Percentiles rank a stretch among this genome's conserved stretches.
Evolutionary conservation across 208 protist species (phyloP).

Genomic region (Leishmania mexicana): DNA sequence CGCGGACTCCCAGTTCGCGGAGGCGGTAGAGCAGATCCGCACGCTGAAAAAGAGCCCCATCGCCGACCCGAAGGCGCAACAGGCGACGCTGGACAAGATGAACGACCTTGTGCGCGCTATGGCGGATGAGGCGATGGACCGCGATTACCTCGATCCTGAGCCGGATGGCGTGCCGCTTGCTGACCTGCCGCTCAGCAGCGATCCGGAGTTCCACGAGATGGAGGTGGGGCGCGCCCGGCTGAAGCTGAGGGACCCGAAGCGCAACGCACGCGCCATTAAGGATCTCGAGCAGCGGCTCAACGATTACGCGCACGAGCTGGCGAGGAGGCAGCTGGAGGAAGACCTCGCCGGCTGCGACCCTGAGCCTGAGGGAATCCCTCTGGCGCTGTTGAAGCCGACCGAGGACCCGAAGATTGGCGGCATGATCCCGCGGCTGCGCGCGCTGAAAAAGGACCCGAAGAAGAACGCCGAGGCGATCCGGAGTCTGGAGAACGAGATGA

Average conservation of each 20-base stretch:
- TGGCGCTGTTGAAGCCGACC: slow-evolving; percentile 55
- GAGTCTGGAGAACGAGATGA: slow-evolving; percentile 71
- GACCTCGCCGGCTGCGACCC: slow-evolving; percentile 62
- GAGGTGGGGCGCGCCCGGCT: slow-evolving; percentile 76
- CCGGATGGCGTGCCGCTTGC: slow-evolving; percentile 69
- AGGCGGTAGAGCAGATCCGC: slow-evolving; percentile 47
- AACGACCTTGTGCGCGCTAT: slow-evolving; percentile 59
- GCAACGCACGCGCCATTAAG: slow-evolving; percentile 46
- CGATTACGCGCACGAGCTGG: slow-evolving; percentile 73
- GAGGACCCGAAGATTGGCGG: slow-evolving; percentile 52
- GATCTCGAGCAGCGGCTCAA: slow-evolving; percentile 74
- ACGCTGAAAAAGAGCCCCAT: slow-evolving; percentile 43
- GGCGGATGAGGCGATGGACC: slow-evolving; percentile 45
- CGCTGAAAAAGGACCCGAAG: slow-evolving; percentile 56
- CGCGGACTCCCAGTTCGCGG: slow-evolving; percentile 54
- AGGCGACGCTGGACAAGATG: slow-evolving; percentile 47
- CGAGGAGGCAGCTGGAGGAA: slow-evolving; percentile 54
- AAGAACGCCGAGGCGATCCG: slow-evolving; percentile 38
- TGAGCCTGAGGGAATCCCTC: slow-evolving; percentile 69
- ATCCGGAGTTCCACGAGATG: slow-evolving; percentile 56
- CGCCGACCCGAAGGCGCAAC: slow-evolving; percentile 40
- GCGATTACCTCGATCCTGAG: slow-evolving; percentile 69
- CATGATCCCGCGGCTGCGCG: slow-evolving; percentile 70
- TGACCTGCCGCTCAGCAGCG: slow-evolving; percentile 51
- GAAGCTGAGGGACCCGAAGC: slow-evolving; percentile 63